Percentiles rank a stretch among this genome's conserved stretches.
Evolutionary conservation across 1,284 basidiomycete species (phyloP).

Genomic region (Malassezia nana): DNA sequence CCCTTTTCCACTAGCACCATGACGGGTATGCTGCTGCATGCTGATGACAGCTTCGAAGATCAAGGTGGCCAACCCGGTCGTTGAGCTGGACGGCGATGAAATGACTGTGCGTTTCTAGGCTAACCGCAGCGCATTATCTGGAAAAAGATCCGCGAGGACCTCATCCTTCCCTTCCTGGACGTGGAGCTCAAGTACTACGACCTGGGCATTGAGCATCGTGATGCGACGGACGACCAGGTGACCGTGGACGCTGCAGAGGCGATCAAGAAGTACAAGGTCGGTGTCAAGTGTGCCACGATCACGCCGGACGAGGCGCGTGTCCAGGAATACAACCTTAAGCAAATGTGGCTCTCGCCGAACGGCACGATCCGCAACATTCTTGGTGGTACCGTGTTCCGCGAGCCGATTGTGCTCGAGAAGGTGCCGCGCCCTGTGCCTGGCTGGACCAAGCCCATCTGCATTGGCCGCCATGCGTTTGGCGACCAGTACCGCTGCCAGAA

Average conservation of each 20-base stretch:
- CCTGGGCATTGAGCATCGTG: slow-evolving; percentile 81
- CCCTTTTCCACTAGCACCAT: slow-evolving; percentile 1
- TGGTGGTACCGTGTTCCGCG: slow-evolving; percentile 94
- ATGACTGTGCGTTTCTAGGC: slow-evolving; percentile 29
- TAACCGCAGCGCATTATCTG: slow-evolving; percentile 55
- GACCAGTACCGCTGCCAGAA: slow-evolving; percentile 59
- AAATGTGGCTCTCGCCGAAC: slow-evolving; percentile 59
- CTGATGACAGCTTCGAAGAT: slow-evolving; percentile 51
- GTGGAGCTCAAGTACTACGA: slow-evolving; percentile 98
- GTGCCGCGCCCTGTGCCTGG: slow-evolving; percentile 81
- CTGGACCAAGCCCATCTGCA: slow-evolving; percentile 92
- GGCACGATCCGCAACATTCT: slow-evolving; percentile 73
- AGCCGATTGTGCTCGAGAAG: slow-evolving; percentile 83
- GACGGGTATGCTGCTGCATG: not conserved
- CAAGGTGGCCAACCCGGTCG: slow-evolving; percentile 77
- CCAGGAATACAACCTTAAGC: slow-evolving; percentile 72
- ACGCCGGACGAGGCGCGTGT: slow-evolving; percentile 94
- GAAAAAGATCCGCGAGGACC: slow-evolving; percentile 96
- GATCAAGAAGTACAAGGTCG: slow-evolving; percentile 48
- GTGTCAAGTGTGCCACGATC: slow-evolving; percentile 76
- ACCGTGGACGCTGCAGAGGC: slow-evolving; percentile 89
- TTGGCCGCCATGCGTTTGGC: slow-evolving; percentile 93
- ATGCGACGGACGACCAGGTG: slow-evolving; percentile 84
- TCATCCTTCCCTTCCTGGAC: slow-evolving; percentile 87
- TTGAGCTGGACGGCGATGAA: slow-evolving; percentile 61